Evolutionary conservation across 2,329 filamentous ascomycete genomes (phyloP), one percentile per base, ranked within the genome.

Genomic region (Mycogone perniciosa): DNA sequence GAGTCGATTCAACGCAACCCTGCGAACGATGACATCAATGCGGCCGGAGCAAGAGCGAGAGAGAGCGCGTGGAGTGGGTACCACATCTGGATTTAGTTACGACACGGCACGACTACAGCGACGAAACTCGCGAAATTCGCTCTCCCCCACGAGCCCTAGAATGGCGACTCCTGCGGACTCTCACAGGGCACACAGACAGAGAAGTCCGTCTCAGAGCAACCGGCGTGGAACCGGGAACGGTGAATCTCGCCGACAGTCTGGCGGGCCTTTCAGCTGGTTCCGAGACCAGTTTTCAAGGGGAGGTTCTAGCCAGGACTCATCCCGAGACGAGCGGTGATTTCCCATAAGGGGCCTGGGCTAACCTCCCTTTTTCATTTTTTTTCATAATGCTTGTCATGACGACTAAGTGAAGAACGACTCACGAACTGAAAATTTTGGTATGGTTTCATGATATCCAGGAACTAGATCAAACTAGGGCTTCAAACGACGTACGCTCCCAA

Each of bases 251-350:
- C 60, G 62, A 30, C 56, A 58, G 31, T 62, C 66, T n/a, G 62
- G 64, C 4, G 67, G 71, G 3, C 67, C 72, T 31, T 56, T 76
- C 1, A 63, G 65, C 51, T 76, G 74, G 74, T 57, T 77, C 20
- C 68, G 74, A 43, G 70, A 70, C 40, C 67, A 66, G 37, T 73
- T 76, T 33, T 50, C 58, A 1, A 54, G 57, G n/a, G 60, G 63
- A 49, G 58, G 61, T 11, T 59, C 61, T 9, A 54, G 56, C 6
- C 57, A 59, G 35, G 61, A 64, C 29, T 57, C 62, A 10, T 58
- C 60, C 30, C 61, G 65, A 20, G 64, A 66, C 27, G 60, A 59
- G 30, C 51, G 47, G 8, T 51, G 39, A 47, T 47, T 8, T 47
- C 2, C 11, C 41, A 20, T 20, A 20, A 20, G 20, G 20, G 20